phyloP scores from a whole-genome alignment of 1,139 yeast genomes.

The Pichia sp. region DNA sequence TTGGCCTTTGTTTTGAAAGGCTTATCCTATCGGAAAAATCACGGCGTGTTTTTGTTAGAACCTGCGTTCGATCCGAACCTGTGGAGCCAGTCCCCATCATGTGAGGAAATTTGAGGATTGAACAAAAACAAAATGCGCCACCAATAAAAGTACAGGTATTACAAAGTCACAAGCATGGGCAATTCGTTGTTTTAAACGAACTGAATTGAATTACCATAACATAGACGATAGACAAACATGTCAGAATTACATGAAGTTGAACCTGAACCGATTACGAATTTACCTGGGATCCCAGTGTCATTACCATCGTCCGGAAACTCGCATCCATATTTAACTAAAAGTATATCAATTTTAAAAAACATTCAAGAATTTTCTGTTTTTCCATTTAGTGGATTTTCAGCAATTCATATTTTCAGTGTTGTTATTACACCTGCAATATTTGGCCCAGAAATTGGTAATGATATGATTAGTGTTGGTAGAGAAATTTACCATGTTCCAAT shows the following conservation, averaged over 20 bases:
- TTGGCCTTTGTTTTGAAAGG: no score
- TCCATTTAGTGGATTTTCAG: conserved; percentile 50
- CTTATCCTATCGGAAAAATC: no score
- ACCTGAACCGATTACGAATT: conserved; percentile 10
- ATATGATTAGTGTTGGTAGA: conserved; percentile 55
- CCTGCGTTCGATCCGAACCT: no score
- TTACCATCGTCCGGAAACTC: conserved; percentile 11
- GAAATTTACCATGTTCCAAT: conserved; percentile 51
- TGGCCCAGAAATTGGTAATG: conserved; percentile 44
- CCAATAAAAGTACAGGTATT: no score
- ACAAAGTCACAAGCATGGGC: no score
- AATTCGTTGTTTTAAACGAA: no score
- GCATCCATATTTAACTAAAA: conserved; percentile 12
- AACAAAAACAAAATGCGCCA: no score
- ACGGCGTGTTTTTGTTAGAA: no score
- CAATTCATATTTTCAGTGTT: conserved; percentile 54
- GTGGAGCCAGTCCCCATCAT: no score
- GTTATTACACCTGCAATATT: conserved; percentile 47
- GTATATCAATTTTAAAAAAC: conserved; percentile 15
- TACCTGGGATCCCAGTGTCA: conserved; percentile 20
- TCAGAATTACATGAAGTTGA: conserved; percentile 10
- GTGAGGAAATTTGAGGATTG: no score
- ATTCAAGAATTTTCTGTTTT: conserved; percentile 60
- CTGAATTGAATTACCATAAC: no score
- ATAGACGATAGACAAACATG: no score